A percentile compares a stretch with the other conserved stretches of the same genome.
phyloP scores from a whole-genome alignment of 2,329 filamentous ascomycete species.

The Trichoderma asperellum region DNA sequence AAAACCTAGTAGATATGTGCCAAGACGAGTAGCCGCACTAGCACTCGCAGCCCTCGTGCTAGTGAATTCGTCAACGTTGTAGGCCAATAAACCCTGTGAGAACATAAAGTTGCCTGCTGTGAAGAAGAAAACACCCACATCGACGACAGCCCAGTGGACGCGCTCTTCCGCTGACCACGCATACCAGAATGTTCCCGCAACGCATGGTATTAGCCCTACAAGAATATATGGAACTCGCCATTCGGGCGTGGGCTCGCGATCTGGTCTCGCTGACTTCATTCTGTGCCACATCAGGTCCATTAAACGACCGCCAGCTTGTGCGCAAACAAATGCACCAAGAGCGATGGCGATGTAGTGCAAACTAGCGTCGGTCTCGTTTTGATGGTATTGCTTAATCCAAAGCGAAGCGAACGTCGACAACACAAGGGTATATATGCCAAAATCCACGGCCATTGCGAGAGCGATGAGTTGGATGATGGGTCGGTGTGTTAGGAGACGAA shows the following conservation, averaged over 20 bases:
- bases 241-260: background rate
- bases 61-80: background rate
- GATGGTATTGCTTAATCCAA: constrained; percentile 51
- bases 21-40: background rate
- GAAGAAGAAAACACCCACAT: constrained; percentile 35
- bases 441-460: constrained; percentile 51
- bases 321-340: background rate
- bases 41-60: background rate
- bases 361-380: constrained; percentile 49
- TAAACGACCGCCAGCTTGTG: background rate
- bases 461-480: constrained; percentile 54
- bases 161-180: constrained; percentile 53
- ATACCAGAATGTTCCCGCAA: constrained; percentile 50
- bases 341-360: constrained; percentile 58
- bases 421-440: constrained; percentile 56
- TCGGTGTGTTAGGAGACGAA: constrained; percentile 29
- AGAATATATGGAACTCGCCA: background rate
- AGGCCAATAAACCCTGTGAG: background rate
- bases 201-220: background rate
- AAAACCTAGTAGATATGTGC: background rate
- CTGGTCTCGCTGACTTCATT: background rate
- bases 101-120: background rate
- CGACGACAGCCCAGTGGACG: constrained; percentile 60
- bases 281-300: background rate
- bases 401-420: constrained; percentile 57